Conservation (phyloP, 2,329 filamentous ascomycete species). For the Neocatenulostroma microsporum region DNA sequence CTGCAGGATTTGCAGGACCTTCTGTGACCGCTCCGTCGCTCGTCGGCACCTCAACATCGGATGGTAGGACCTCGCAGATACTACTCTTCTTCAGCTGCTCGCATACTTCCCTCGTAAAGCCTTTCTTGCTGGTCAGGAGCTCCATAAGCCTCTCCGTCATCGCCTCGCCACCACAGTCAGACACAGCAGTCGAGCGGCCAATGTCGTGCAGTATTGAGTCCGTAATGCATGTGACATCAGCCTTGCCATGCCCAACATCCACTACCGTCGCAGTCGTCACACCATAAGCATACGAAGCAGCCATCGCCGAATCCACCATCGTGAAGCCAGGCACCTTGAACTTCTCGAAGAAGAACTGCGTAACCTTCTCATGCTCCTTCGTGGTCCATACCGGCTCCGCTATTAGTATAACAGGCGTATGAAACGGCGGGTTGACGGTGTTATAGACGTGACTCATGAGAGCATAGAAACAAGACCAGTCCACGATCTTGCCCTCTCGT, state of each 20-base stretch:
- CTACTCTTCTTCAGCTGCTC: conserved; percentile 57
- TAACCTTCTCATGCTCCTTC: conserved; percentile 76
- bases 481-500: conserved; percentile 67
- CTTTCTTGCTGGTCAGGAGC: conserved; percentile 51
- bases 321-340: conserved; percentile 90
- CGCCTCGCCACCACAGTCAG: conserved; percentile 73
- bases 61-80: conserved; percentile 54
- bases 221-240: conserved; percentile 82
- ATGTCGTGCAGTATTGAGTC: conserved; percentile 70
- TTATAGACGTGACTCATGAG: conserved; percentile 89
- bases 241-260: conserved; percentile 86
- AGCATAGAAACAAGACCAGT: conserved; percentile 91
- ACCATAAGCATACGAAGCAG: conserved; percentile 74
- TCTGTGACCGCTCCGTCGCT: conserved; percentile 34
- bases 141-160: conserved; percentile 69
- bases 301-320: conserved; percentile 80
- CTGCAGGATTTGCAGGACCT: conserved; percentile 43
- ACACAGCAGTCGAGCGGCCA: conserved; percentile 52
- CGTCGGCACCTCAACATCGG: conserved; percentile 47
- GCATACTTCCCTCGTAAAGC: conserved; percentile 55
- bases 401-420: conserved; percentile 88
- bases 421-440: conserved; percentile 80
- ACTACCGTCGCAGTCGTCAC: conserved; percentile 74
- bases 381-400: conserved; percentile 84
- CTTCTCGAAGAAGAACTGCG: conserved; percentile 94